These are phyloP conservation scores for Tritrichomonas foetus DNA, from an alignment of 208 protist species.

Conservation along the genomic window DNA sequence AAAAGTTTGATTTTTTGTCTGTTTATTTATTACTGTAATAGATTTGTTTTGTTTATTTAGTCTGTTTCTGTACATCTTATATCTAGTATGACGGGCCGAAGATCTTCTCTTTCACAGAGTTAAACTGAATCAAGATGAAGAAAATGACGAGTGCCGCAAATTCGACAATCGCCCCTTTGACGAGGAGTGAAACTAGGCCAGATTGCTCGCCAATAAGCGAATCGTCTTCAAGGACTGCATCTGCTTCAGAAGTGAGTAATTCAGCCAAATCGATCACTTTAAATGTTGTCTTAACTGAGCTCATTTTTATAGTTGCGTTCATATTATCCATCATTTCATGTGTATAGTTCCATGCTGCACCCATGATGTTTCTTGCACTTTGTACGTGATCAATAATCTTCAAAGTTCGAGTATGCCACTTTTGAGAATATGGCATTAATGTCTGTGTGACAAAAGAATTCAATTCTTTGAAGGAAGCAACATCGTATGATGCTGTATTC, in stretches of 20 bases:
- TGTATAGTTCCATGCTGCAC: neutral
- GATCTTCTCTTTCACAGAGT: too few relatives aligned
- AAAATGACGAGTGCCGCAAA: neutral
- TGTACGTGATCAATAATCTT: slow-evolving; percentile 12
- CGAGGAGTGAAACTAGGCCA: neutral
- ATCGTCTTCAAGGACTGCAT: neutral
- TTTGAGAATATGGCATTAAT: neutral
- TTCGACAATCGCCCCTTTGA: neutral
- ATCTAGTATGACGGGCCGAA: too few relatives aligned
- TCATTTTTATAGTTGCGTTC: neutral
- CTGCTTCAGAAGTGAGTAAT: neutral
- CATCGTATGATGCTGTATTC: neutral
- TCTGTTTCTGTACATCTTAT: too few relatives aligned
- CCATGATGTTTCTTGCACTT: neutral
- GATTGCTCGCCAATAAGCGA: neutral
- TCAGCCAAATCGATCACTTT: neutral
- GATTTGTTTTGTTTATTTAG: too few relatives aligned
- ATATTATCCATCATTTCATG: neutral
- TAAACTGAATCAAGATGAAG: neutral
- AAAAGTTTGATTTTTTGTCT: too few relatives aligned
- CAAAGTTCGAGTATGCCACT: neutral
- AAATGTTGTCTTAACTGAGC: neutral
- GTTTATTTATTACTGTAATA: too few relatives aligned
- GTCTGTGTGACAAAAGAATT: neutral
- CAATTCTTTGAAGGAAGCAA: neutral